Conservation (phyloP, 805 yeast species). For the Pichia deserticola region DNA sequence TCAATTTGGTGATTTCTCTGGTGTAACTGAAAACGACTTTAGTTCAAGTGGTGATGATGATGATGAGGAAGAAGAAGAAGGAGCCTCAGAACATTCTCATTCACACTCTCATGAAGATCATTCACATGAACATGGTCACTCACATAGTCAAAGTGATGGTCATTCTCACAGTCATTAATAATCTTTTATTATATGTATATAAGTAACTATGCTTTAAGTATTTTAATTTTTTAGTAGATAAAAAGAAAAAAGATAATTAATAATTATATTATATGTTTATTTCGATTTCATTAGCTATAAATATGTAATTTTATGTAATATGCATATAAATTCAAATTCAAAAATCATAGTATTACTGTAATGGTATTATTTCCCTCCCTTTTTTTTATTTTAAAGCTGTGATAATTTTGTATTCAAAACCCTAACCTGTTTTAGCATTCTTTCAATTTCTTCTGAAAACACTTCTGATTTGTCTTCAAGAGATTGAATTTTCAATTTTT, state of each 20-base stretch:
- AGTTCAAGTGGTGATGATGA: slow-evolving; percentile 27
- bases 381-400: not conserved
- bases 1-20: slow-evolving; percentile 14
- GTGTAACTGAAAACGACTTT: slow-evolving; percentile 18
- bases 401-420: not conserved
- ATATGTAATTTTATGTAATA: not conserved
- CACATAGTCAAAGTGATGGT: slow-evolving; percentile 1
- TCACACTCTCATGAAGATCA: not conserved
- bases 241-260: no score
- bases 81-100: not conserved
- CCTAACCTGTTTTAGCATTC: slow-evolving; percentile 1
- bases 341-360: not conserved
- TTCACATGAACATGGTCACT: not conserved
- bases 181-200: no score
- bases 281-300: no score
- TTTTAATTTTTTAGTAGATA: no score
- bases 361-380: not conserved
- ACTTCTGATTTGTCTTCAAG: not conserved
- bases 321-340: no score
- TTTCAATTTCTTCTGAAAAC: not conserved
- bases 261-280: no score
- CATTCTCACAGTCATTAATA: not conserved
- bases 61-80: slow-evolving; percentile 14
- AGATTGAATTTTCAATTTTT: not conserved
- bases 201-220: no score